phyloP scores from a whole-genome alignment of 148 eudicot genomes.

The Silene uniflora region DNA sequence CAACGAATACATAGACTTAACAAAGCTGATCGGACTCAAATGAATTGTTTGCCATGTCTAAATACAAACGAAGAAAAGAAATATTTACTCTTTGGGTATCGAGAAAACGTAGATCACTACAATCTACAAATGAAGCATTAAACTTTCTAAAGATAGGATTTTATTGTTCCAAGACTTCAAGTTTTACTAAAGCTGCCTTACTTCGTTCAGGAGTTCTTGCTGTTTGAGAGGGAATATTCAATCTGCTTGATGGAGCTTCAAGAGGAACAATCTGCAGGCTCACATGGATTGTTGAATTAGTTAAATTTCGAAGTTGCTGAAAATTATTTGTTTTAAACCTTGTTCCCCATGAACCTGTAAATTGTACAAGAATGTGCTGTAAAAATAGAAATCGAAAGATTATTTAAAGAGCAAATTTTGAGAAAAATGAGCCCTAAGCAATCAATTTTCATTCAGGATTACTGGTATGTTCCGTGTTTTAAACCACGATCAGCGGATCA shows the following conservation, averaged over 20 bases:
- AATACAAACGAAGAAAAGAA: neutral
- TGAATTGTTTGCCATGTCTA: neutral
- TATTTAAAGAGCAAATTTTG: neutral
- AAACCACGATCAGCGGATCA: no score
- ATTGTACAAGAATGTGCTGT: slow-evolving; percentile 7
- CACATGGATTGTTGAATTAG: slow-evolving; percentile 16
- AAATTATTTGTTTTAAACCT: neutral
- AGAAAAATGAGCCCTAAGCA: neutral
- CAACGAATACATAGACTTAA: neutral
- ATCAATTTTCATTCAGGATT: neutral
- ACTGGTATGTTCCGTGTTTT: neutral
- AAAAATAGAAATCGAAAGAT: neutral
- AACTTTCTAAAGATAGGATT: neutral
- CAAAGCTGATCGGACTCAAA: neutral
- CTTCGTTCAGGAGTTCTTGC: slow-evolving; percentile 64
- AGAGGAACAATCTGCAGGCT: slow-evolving; percentile 32
- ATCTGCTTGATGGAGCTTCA: slow-evolving; percentile 62
- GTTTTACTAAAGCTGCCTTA: neutral
- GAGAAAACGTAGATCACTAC: neutral
- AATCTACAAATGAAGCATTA: neutral
- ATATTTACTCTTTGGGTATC: no score
- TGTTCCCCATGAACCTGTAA: neutral
- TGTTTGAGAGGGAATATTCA: slow-evolving; percentile 80
- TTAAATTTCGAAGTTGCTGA: neutral
- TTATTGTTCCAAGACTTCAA: neutral